Evolutionary conservation across 164 flowering plant species (phyloP).

Genomic region (Dillenia suffruticosa): DNA sequence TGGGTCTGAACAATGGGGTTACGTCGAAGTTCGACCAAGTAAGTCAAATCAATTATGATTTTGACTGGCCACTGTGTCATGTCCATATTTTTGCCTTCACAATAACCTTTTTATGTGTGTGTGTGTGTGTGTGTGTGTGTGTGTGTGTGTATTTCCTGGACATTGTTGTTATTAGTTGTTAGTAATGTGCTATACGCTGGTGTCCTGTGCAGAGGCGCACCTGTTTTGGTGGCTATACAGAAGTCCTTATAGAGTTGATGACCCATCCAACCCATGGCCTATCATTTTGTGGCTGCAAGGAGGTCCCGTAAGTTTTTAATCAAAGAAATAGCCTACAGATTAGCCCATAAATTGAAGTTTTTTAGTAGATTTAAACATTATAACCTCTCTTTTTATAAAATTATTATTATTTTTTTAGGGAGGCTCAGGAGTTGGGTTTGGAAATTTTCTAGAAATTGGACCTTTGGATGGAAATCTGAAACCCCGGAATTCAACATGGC

Average conservation of each 20-base stretch:
- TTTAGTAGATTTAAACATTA: too few relatives aligned
- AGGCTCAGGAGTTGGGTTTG: slow-evolving; percentile 56
- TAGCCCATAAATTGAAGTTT: not conserved
- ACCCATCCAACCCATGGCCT: slow-evolving; percentile 50
- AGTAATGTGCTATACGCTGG: too few relatives aligned
- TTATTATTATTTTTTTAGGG: slow-evolving; percentile 25
- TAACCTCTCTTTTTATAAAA: too few relatives aligned
- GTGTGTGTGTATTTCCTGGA: too few relatives aligned
- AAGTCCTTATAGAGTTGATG: slow-evolving; percentile 43
- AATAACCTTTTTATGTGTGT: too few relatives aligned
- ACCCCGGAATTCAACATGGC: slow-evolving; percentile 62
- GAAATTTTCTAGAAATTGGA: slow-evolving; percentile 58
- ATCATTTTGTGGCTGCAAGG: slow-evolving; percentile 62
- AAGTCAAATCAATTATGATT: slow-evolving; percentile 2
- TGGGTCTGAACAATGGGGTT: slow-evolving; percentile 58
- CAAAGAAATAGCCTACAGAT: not conserved
- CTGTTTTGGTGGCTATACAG: slow-evolving; percentile 62
- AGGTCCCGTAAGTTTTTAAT: slow-evolving; percentile 47
- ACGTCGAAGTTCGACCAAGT: slow-evolving; percentile 55
- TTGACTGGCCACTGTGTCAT: too few relatives aligned
- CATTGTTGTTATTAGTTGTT: too few relatives aligned
- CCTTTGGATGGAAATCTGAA: slow-evolving; percentile 41
- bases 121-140: too few relatives aligned
- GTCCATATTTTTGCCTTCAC: too few relatives aligned
- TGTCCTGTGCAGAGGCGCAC: slow-evolving; percentile 36